These are phyloP conservation scores for Austroboletus eburneus DNA, from an alignment of 768 basidiomycete genomes.

Conservation along the genomic window DNA sequence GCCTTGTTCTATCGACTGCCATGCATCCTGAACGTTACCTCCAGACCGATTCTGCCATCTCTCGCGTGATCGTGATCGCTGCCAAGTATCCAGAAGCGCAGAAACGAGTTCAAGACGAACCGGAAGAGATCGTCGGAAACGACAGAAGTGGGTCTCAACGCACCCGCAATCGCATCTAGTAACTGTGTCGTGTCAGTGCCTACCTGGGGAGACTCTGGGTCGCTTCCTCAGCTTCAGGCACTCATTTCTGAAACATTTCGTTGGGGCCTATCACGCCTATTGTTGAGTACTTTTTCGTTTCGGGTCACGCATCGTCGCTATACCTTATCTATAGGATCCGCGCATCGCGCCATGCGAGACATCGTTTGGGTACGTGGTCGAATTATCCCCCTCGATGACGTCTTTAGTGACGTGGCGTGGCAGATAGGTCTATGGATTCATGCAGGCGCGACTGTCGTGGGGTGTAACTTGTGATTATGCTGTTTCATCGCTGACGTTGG, in stretches of 20 bases:
- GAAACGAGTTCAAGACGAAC: slow-evolving; percentile 45
- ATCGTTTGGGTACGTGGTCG: slow-evolving; percentile 47
- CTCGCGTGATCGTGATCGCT: slow-evolving; percentile 48
- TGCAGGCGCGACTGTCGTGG: slow-evolving; percentile 18
- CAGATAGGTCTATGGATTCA: slow-evolving; percentile 23
- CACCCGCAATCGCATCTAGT: background rate
- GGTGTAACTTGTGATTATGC: slow-evolving; percentile 15
- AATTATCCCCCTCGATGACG: no score
- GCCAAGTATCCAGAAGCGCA: slow-evolving; percentile 52
- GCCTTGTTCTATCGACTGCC: background rate
- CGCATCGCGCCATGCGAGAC: slow-evolving; percentile 59
- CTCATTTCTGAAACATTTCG: slow-evolving; percentile 34
- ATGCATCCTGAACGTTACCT: background rate
- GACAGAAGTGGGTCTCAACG: slow-evolving; percentile 18
- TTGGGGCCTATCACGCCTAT: slow-evolving; percentile 21
- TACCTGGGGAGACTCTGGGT: slow-evolving; percentile 29
- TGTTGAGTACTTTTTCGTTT: no score
- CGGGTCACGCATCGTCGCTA: no score
- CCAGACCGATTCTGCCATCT: slow-evolving; percentile 47
- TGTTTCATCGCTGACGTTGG: background rate
- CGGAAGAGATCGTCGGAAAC: slow-evolving; percentile 47
- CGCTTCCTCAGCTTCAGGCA: slow-evolving; percentile 33
- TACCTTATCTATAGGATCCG: slow-evolving; percentile 40
- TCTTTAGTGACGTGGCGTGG: no score
- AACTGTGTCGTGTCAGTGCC: slow-evolving; percentile 25